These are phyloP conservation scores for Tuber aestivum DNA, from an alignment of 495 filamentous ascomycete genomes.

Conservation along the genomic window DNA sequence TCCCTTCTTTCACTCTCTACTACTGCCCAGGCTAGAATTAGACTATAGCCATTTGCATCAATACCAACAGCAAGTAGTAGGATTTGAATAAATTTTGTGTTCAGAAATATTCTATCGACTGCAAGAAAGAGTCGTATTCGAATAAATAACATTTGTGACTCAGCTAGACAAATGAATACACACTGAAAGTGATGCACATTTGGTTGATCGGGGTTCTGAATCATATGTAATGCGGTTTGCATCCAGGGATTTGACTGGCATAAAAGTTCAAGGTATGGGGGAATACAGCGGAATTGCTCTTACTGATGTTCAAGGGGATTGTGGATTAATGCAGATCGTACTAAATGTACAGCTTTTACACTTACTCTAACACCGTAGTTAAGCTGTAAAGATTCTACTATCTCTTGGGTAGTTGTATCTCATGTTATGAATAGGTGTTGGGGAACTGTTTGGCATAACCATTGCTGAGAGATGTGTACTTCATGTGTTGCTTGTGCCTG, in stretches of 20 bases:
- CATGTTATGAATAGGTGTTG: neutral
- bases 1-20: slow-evolving; percentile 23
- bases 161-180: no score
- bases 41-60: slow-evolving; percentile 15
- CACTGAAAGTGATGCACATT: no score
- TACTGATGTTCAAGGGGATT: no score
- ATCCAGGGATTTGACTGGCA: no score
- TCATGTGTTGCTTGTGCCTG: neutral
- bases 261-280: no score
- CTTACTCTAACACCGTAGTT: slow-evolving; percentile 4
- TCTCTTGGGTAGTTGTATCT: slow-evolving; percentile 7
- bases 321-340: slow-evolving; percentile 4
- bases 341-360: neutral
- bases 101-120: no score
- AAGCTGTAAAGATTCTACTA: neutral
- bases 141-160: no score
- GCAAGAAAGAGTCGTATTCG: no score
- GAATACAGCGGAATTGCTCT: no score
- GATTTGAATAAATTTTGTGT: slow-evolving; percentile 14
- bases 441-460: neutral
- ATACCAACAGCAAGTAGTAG: slow-evolving; percentile 17
- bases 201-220: no score
- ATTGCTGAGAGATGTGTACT: neutral
- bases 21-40: slow-evolving; percentile 13
- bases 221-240: no score